These are phyloP conservation scores for Trametes cinnabarina DNA, from an alignment of 768 basidiomycete genomes.

Conservation along the genomic window DNA sequence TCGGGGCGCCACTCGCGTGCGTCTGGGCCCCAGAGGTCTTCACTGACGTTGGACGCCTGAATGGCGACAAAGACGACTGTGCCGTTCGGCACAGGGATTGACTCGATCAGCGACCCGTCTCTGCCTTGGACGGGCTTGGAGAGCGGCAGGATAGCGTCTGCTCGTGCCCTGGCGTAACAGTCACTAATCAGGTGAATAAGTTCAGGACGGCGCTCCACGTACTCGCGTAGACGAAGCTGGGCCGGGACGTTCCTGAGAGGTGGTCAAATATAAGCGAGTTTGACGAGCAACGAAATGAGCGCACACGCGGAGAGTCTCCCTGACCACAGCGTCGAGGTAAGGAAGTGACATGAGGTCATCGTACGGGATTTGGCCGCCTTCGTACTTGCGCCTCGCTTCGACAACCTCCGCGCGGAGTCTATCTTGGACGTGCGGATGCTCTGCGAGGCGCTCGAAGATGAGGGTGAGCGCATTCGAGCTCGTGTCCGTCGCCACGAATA, in stretches of 20 bases:
- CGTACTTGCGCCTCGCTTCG: neutral
- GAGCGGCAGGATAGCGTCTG: slow-evolving; percentile 11
- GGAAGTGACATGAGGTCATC: slow-evolving; percentile 36
- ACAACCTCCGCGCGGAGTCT: neutral
- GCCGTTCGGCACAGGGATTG: slow-evolving; percentile 15
- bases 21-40: slow-evolving; percentile 24
- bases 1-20: slow-evolving; percentile 23
- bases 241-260: slow-evolving; percentile 6
- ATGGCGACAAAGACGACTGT: slow-evolving; percentile 22
- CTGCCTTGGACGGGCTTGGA: slow-evolving; percentile 5
- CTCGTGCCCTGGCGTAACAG: neutral
- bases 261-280: neutral
- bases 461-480: slow-evolving; percentile 1
- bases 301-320: slow-evolving; percentile 56
- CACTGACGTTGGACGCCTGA: slow-evolving; percentile 20
- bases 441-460: neutral
- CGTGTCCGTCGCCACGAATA: slow-evolving; percentile 8
- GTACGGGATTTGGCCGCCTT: slow-evolving; percentile 33
- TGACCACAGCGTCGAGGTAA: slow-evolving; percentile 63
- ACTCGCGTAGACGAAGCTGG: neutral
- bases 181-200: neutral
- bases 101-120: slow-evolving; percentile 9
- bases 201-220: neutral
- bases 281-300: slow-evolving; percentile 16
- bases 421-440: neutral